Evolutionary conservation across 2,329 filamentous ascomycete genomes (phyloP), one percentile per base, ranked within the genome.

Genomic region (Stemphylium beticola): DNA sequence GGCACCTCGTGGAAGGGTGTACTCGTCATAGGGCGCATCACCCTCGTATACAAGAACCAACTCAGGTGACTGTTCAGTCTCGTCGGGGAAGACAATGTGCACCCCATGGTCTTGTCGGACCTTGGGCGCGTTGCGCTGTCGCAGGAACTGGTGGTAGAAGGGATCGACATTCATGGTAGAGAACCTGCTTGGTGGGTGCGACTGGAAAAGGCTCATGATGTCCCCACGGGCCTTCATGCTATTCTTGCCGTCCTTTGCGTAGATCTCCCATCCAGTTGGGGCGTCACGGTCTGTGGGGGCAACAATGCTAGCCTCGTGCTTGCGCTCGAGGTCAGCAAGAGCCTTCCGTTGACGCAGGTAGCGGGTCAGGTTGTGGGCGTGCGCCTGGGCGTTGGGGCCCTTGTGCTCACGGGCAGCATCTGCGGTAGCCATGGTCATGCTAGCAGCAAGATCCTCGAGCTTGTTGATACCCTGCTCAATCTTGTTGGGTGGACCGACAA

Each of bases 261-360:
- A 96, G 49, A 98, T 84, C 73, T 96, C 89, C 92, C 93, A 96
- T 0, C 88, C 87, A 39, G 90, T 85, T 10, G 86, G 86, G 32
- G 87, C 87, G 39, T 91, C 86, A 44, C 84, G 81, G 3, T 85
- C 83, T 60, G 83, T 84, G 0, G 92, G 91, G 1, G 92, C 87
- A 66, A 93, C 90, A 73, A 98, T 96, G 74, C 91, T 90, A n/a
- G 92, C 88, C 68, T 90, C 85, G 76, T 96, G 91, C 42, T 85
- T 78, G 55, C 84, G 85, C 79, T 97, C 92, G 12, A 99, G 82
- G 46, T 92, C 87, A 65, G 91, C 86, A 66, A 98, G 88, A 64
- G 93, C 90, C 65, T 87, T 85, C 40, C 91, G 89, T 68, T 95
- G 86, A 51, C 88, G 88, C 46, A 98, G 83, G 76, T 99, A 99